Percentiles rank a stretch among this genome's conserved stretches.
Evolutionary conservation across 306 rosid genomes (phyloP).

Genomic region (barrel medic (Medicago truncatula)): DNA sequence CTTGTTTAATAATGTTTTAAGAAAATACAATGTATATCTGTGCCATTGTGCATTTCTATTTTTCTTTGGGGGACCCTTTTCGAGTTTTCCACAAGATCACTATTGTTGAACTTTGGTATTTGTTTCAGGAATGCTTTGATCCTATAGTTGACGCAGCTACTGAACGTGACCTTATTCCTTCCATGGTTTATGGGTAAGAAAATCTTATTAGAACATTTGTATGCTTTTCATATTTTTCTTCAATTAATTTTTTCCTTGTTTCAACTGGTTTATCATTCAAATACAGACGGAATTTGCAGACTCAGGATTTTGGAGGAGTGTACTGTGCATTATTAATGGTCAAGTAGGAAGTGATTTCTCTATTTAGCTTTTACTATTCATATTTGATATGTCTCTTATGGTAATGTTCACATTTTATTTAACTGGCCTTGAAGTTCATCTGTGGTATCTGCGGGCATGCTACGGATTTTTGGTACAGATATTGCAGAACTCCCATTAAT

Average conservation of each 20-base stretch:
- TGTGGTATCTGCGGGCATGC: conserved; percentile 90
- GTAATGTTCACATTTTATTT: conserved; percentile 41
- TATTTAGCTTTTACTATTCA: conserved; percentile 18
- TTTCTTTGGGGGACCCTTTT: conserved; percentile 27
- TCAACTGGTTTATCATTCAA: conserved; percentile 37
- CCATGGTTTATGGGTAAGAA: conserved; percentile 96
- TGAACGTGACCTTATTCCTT: conserved; percentile 94
- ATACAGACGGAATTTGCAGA: conserved; percentile 78
- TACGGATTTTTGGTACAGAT: conserved; percentile 81
- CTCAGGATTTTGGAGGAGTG: conserved; percentile 93
- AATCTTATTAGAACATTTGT: conserved; percentile 29
- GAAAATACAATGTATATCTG: conserved; percentile 15
- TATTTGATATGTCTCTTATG: not conserved
- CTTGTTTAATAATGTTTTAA: conserved; percentile 6
- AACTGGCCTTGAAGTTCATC: conserved; percentile 72
- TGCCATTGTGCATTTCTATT: not conserved
- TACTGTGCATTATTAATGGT: conserved; percentile 85
- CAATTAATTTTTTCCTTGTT: conserved; percentile 21
- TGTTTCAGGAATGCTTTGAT: conserved; percentile 91
- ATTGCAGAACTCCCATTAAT: conserved; percentile 94
- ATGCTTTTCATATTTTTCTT: conserved; percentile 27
- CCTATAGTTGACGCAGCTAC: conserved; percentile 82
- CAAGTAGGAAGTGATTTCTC: conserved; percentile 67
- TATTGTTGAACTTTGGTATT: conserved; percentile 23
- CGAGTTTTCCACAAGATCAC: conserved; percentile 19